Evolutionary conservation across 1,139 yeast species (phyloP), one percentile per base, ranked within the genome.

Genomic region (Hyphopichia burtonii): DNA sequence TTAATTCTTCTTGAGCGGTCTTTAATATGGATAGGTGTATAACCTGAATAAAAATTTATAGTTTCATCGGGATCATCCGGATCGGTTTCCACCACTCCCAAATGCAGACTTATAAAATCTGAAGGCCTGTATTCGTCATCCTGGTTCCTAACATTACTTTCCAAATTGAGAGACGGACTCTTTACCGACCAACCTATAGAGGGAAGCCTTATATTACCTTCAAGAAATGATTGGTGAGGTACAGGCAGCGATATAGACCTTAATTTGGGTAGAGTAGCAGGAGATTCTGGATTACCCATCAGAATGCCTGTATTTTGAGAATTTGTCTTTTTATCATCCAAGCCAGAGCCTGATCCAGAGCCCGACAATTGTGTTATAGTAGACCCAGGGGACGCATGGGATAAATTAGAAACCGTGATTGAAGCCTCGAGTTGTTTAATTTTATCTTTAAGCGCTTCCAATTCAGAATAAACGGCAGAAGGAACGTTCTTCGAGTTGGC

Each of bases 351-450:
- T 27, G 30, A n/a, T 11, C 30, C 17, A n/a, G 17, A 6, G 9
- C 14, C 18, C 14, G 33, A 36, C 14, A 15, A 22, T 23, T 35
- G 38, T 3, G 32, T 20, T 30, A 14, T 17, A 25, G 36, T 37
- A 17, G 41, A 32, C 15, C 38, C 36, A 14, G 35, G 31, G 9
- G 40, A 25, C 10, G 12, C 22, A 15, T 18, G 34, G 25, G 65
- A 45, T 3, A 60, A 42, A 34, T 61, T 66, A 9, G 61, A 53
- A 6, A 56, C 66, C 1, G 66, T 61, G 33, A 67, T 58, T 0
- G 76, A 65, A 2, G 71, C 71, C 47, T 74, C 80, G 8, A 74
- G 61, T 46, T 67, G 67, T 40, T 61, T 66, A 34, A 76, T 71
- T 44, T 71, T 71, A 9, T 63, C 61, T 41, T 68, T 68, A 34